Percentiles rank a stretch among this genome's conserved stretches.
Conservation (phyloP, 148 eudicot species). For the Persicaria maculosa region DNA sequence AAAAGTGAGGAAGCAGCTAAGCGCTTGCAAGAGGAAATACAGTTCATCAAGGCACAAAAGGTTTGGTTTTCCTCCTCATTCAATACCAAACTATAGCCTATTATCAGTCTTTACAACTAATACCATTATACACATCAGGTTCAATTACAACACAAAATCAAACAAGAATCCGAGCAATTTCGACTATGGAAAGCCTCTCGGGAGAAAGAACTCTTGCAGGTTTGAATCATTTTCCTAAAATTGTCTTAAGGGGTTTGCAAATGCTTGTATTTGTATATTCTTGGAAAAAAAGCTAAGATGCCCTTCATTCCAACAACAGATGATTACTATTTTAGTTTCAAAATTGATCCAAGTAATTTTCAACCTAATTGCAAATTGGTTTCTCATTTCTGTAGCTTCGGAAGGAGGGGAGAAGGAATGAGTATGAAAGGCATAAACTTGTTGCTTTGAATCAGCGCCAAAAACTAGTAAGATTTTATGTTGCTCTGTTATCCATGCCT, state of each 20-base stretch:
- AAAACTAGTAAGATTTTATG: constrained; percentile 59
- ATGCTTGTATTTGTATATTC: constrained; percentile 13
- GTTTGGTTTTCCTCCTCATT: constrained; percentile 26
- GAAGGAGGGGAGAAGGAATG: constrained; percentile 94
- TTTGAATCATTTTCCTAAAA: constrained; percentile 11
- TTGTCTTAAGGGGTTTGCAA: neutral
- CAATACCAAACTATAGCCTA: neutral
- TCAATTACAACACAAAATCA: constrained; percentile 93
- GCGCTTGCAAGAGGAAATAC: constrained; percentile 92
- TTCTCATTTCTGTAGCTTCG: constrained; percentile 35
- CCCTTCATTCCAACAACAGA: neutral
- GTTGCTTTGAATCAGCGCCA: constrained; percentile 98
- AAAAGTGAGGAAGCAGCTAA: constrained; percentile 98
- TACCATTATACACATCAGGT: constrained; percentile 40
- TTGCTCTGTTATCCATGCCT: neutral
- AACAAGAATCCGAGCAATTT: constrained; percentile 98
- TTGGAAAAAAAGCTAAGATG: neutral
- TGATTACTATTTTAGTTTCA: neutral
- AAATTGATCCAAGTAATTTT: neutral
- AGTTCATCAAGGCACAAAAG: constrained; percentile 93
- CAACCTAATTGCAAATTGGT: neutral
- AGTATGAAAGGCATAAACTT: constrained; percentile 94
- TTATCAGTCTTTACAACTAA: constrained; percentile 11
- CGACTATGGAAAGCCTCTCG: constrained; percentile 97
- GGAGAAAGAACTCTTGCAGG: constrained; percentile 97